Base-by-base conservation (phyloP, 2,329 filamentous ascomycete species). In the Ilyonectria sp. region DNA sequence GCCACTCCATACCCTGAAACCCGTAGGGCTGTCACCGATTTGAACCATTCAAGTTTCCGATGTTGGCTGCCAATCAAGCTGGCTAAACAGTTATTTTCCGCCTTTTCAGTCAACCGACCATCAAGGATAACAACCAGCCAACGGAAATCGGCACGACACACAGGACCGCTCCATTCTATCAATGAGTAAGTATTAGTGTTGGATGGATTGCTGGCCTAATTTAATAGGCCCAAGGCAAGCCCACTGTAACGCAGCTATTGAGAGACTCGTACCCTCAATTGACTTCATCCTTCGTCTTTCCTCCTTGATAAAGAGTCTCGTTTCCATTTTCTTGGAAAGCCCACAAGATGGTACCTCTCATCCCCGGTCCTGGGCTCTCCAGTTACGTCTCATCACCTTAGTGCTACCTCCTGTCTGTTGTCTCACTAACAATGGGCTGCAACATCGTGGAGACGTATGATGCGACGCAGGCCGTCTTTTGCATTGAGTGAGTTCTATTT, bases 381-480 rank as follows among this genome's bases (percentile, higher is more conserved):
- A 43, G 31, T 37, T 60, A 17, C n/a, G 11, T 9, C 57, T 4
- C 31, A 44, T 33, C 31, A 19, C 17, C 15, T 19, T 85, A 90
- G 75, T 90, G 89, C 8, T 90, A 89, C 72, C 78, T 85, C 31
- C 69, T 89, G 29, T 86, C 86, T 73, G 82, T 88, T 9, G 61
- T 82, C 8, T 79, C 89, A 46, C 83, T 84, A 60, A 83, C 86
- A 8, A 15, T 82, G 63, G 82, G 82, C 0, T 92, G 86, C 76
- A 82, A 85, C 7, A 50, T 70, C 35, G 74, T 81, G 35, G 71
- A 79, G 69, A 76, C 75, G 6, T 82, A 89, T 76, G 86, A 87
- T 50, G 88, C 88, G 4, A 88, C 86, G 1, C 85, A 90, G 73
- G 88, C 92, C 8, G 89, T 92, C 67, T 92, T 92, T 75, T 68